Evolutionary conservation across 192 early-diverging fungal genomes (phyloP).

Genomic region (Backusella mclennaniae): DNA sequence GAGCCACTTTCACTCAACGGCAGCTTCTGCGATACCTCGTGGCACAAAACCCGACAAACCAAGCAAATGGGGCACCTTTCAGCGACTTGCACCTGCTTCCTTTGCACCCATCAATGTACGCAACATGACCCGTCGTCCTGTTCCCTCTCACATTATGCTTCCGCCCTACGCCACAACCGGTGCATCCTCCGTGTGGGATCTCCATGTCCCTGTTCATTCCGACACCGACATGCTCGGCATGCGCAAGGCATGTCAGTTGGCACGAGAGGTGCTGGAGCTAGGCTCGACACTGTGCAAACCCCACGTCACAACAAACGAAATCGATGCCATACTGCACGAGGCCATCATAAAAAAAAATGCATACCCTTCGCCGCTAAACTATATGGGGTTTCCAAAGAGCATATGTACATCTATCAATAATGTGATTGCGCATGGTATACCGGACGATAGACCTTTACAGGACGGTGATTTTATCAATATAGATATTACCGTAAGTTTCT

Average conservation of each 20-base stretch:
- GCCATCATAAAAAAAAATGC: conserved; percentile 53
- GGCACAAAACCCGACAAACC: not conserved
- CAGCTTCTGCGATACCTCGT: not conserved
- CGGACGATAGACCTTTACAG: conserved; percentile 55
- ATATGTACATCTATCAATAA: conserved; percentile 85
- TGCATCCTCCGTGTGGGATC: conserved; percentile 44
- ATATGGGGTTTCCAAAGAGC: conserved; percentile 72
- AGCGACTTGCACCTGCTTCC: conserved; percentile 22
- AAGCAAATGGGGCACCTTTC: conserved; percentile 9
- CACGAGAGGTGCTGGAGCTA: conserved; percentile 54
- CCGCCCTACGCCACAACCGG: conserved; percentile 61
- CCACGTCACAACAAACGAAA: conserved; percentile 48
- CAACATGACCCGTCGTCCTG: conserved; percentile 19
- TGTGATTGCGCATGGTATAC: conserved; percentile 80
- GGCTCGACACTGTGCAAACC: conserved; percentile 51
- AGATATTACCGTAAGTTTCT: conserved; percentile 58
- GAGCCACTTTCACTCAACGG: not conserved
- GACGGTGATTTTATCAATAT: conserved; percentile 78
- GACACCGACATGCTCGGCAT: conserved; percentile 40
- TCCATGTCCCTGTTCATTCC: conserved; percentile 40
- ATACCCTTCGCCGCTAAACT: conserved; percentile 79
- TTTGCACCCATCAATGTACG: conserved; percentile 20
- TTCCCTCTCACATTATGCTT: conserved; percentile 45
- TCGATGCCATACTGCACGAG: conserved; percentile 52
- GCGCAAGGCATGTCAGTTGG: conserved; percentile 52